Percentiles rank a stretch among this genome's conserved stretches.
Evolutionary conservation across 2,329 filamentous ascomycete species (phyloP).

Genomic region (Cladorrhinum sp.): DNA sequence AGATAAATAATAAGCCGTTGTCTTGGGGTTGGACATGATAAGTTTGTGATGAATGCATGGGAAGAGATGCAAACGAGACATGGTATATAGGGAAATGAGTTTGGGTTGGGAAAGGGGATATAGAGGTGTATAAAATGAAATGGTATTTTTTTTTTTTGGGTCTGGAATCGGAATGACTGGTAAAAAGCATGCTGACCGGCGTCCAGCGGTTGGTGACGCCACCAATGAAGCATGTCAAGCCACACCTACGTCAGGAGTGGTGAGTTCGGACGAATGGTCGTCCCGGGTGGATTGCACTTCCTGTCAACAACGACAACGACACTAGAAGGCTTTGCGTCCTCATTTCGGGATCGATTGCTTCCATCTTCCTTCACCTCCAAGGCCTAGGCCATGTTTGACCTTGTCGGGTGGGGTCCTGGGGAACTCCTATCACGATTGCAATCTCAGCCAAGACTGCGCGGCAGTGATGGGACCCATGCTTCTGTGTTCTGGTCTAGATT

Average conservation of each 20-base stretch:
- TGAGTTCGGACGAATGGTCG: not conserved
- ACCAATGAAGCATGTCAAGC: too few relatives aligned
- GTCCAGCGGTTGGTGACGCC: too few relatives aligned
- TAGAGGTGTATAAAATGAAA: not conserved
- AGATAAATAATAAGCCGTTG: not conserved
- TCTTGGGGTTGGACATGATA: not conserved
- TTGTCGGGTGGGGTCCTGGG: not conserved
- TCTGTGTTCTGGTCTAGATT: not conserved
- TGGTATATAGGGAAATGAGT: not conserved
- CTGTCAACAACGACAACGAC: not conserved
- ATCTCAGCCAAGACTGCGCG: not conserved
- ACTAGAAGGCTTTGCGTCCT: not conserved
- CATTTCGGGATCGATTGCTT: constrained; percentile 21
- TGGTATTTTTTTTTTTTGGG: not conserved
- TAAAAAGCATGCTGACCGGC: too few relatives aligned
- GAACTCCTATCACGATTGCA: not conserved
- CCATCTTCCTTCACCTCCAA: constrained; percentile 8
- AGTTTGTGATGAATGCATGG: not conserved
- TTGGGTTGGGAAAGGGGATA: not conserved
- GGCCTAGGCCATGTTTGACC: not conserved
- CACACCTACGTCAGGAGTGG: not conserved
- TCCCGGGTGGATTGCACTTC: not conserved
- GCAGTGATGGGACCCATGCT: not conserved
- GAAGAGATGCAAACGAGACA: not conserved
- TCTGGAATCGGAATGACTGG: too few relatives aligned